These are phyloP conservation scores for Mortierella sp. DNA, from an alignment of 371 early-diverging fungal species.

Conservation along the genomic window DNA sequence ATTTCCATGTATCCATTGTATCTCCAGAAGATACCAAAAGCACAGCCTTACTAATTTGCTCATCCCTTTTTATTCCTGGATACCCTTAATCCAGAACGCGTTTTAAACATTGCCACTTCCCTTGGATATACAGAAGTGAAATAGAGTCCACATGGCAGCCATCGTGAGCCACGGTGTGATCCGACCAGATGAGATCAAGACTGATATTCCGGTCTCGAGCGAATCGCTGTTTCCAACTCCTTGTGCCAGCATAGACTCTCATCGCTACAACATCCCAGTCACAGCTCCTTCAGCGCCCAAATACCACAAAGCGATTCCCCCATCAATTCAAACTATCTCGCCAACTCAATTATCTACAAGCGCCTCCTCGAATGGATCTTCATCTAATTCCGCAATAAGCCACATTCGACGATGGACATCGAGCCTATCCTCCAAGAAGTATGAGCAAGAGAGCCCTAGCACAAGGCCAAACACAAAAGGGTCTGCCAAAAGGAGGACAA, in stretches of 20 bases:
- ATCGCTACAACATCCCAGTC: background rate
- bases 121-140: background rate
- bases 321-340: slow-evolving; percentile 8
- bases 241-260: slow-evolving; percentile 11
- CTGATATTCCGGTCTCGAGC: slow-evolving; percentile 1
- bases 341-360: slow-evolving; percentile 10
- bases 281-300: background rate
- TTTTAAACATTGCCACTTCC: background rate
- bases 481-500: slow-evolving; percentile 24
- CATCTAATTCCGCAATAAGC: slow-evolving; percentile 32
- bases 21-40: background rate
- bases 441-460: slow-evolving; percentile 3
- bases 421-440: slow-evolving; percentile 24
- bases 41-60: background rate
- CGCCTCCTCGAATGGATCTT: background rate
- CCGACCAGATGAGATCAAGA: slow-evolving; percentile 21
- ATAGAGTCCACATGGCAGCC: slow-evolving; percentile 4
- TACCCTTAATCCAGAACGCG: background rate
- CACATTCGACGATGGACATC: slow-evolving; percentile 53
- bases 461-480: slow-evolving; percentile 23
- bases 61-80: background rate
- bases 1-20: background rate
- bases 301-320: background rate
- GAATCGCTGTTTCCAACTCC: slow-evolving; percentile 1
- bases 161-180: slow-evolving; percentile 34